Evolutionary conservation across 2,329 filamentous ascomycete species (phyloP).

Genomic region (Exophiala oligosperma): DNA sequence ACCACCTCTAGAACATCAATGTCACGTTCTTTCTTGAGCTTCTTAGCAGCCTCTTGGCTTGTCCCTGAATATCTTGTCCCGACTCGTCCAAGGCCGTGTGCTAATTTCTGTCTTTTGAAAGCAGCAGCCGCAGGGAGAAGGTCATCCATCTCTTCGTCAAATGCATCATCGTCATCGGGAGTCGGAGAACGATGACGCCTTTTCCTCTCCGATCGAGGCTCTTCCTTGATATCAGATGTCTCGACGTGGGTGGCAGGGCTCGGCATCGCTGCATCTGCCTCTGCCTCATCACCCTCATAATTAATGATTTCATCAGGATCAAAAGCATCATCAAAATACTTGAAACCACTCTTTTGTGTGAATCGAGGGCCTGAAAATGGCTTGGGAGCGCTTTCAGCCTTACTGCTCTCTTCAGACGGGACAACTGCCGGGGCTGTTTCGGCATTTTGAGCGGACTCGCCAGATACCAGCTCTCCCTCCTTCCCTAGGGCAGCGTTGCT

Average conservation of each 20-base stretch:
- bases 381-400: constrained; percentile 31
- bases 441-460: background rate
- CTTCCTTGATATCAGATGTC: constrained; percentile 23
- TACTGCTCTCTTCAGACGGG: constrained; percentile 13
- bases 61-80: constrained; percentile 19
- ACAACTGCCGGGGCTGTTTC: background rate
- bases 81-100: constrained; percentile 45
- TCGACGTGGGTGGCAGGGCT: constrained; percentile 4
- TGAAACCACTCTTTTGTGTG: constrained; percentile 57
- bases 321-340: constrained; percentile 68
- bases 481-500: background rate
- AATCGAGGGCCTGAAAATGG: constrained; percentile 33
- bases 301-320: constrained; percentile 35
- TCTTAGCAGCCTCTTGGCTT: constrained; percentile 42
- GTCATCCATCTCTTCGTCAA: constrained; percentile 63
- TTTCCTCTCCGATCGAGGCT: constrained; percentile 28
- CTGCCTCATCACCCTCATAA: constrained; percentile 24
- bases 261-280: constrained; percentile 9
- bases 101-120: constrained; percentile 71
- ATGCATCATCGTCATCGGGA: constrained; percentile 33
- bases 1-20: constrained; percentile 69
- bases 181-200: constrained; percentile 33
- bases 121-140: constrained; percentile 75
- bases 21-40: constrained; percentile 49
- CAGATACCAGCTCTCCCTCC: background rate